Conservation (phyloP, 371 early-diverging fungal species). For the Choanephora cucurbitarum region DNA sequence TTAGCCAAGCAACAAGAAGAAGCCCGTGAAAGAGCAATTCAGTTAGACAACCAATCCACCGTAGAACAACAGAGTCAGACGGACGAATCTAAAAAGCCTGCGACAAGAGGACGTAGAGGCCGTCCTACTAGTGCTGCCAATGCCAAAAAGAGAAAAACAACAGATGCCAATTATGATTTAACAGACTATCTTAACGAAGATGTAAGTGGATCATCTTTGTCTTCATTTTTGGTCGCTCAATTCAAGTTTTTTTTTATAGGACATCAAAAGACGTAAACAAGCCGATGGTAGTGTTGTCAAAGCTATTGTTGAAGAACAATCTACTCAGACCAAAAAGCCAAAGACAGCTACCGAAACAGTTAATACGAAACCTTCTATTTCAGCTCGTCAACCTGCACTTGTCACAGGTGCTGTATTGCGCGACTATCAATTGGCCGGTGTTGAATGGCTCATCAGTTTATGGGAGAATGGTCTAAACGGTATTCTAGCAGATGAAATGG, state of each 20-base stretch:
- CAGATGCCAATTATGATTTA: constrained; percentile 55
- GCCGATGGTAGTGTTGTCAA: constrained; percentile 33
- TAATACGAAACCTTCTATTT: constrained; percentile 39
- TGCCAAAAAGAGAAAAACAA: constrained; percentile 22
- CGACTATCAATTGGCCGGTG: constrained; percentile 95
- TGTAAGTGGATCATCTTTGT: too few species aligned
- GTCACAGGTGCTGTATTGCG: constrained; percentile 86
- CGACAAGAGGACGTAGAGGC: constrained; percentile 6
- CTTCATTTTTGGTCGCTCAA: too few species aligned
- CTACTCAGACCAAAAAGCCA: constrained; percentile 7
- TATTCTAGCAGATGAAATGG: constrained; percentile 99
- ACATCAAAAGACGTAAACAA: constrained; percentile 46
- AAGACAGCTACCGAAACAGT: constrained; percentile 9
- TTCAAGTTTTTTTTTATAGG: constrained; percentile 24
- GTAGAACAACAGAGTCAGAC: background rate
- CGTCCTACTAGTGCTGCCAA: background rate
- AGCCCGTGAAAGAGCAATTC: constrained; percentile 55
- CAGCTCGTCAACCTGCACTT: constrained; percentile 75
- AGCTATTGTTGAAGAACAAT: constrained; percentile 36
- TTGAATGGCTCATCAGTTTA: constrained; percentile 97
- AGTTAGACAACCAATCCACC: constrained; percentile 25
- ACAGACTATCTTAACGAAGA: constrained; percentile 64
- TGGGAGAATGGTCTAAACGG: constrained; percentile 98
- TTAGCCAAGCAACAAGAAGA: constrained; percentile 79
- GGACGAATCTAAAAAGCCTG: background rate